These are phyloP conservation scores for Neckera pumila DNA, from an alignment of 225 moss, liverwort and hornwort genomes.

Conservation along the genomic window DNA sequence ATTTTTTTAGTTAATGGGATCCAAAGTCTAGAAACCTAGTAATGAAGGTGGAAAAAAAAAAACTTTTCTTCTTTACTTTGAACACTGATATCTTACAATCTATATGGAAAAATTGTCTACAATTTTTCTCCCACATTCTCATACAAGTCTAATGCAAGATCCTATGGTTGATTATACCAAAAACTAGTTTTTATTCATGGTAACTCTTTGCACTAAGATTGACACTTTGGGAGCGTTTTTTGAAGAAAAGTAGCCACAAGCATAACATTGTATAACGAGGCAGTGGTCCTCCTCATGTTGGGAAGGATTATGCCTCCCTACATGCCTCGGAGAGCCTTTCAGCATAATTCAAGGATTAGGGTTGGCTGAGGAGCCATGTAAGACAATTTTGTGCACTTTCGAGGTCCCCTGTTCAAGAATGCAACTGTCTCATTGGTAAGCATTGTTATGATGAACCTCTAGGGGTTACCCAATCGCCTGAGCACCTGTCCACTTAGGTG, in stretches of 20 bases:
- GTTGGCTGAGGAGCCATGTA: not conserved
- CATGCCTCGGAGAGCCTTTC: not conserved
- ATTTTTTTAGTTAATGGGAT: not conserved
- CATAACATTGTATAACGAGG: accelerated
- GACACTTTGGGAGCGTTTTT: accelerated
- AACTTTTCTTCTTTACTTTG: not conserved
- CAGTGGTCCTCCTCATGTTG: accelerated
- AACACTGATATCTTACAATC: not conserved
- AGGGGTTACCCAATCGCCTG: too few species aligned
- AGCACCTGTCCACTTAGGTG: not conserved
- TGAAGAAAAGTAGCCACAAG: too few species aligned
- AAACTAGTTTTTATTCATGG: not conserved
- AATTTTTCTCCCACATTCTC: not conserved
- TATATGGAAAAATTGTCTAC: not conserved
- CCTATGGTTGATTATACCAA: not conserved
- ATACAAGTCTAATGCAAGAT: not conserved
- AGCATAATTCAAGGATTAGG: too few species aligned
- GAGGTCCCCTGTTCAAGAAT: not conserved
- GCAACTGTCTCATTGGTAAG: not conserved
- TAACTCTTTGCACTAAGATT: not conserved
- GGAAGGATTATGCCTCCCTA: not conserved
- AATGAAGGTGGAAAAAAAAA: not conserved
- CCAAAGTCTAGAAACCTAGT: not conserved
- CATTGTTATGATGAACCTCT: not conserved
- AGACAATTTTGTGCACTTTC: not conserved